A percentile compares a stretch with the other conserved stretches of the same genome.
phyloP scores from a whole-genome alignment of 768 basidiomycete genomes.

The Candolleomyces aberdarensis region DNA sequence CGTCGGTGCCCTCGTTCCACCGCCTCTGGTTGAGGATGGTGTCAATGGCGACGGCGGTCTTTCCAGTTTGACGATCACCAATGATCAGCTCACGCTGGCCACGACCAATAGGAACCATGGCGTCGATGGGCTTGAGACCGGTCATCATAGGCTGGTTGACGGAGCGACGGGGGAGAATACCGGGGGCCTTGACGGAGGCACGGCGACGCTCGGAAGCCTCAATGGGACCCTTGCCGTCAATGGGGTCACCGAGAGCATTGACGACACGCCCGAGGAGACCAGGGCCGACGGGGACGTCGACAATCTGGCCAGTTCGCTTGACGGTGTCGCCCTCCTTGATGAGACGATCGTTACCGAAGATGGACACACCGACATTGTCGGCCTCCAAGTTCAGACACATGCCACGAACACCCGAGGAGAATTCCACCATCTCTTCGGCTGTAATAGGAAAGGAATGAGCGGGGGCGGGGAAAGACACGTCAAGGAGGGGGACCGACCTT shows the following conservation, averaged over 20 bases:
- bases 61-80: constrained; percentile 99
- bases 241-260: constrained; percentile 99
- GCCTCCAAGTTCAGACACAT: constrained; percentile 99
- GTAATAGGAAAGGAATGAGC: constrained; percentile 22
- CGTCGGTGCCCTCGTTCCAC: constrained; percentile 98
- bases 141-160: constrained; percentile 99
- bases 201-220: constrained; percentile 90
- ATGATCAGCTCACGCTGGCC: constrained; percentile 99
- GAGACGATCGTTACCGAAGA: constrained; percentile 96
- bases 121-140: constrained; percentile 99
- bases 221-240: constrained; percentile 99
- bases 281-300: constrained; percentile 98
- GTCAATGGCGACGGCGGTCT: constrained; percentile 99
- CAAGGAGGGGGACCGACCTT: constrained; percentile 53
- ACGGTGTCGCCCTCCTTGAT: constrained; percentile 99
- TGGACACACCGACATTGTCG: constrained; percentile 99
- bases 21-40: constrained; percentile 99
- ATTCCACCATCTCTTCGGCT: constrained; percentile 99
- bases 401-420: constrained; percentile 99
- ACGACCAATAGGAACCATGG: constrained; percentile 99
- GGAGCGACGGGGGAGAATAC: constrained; percentile 98
- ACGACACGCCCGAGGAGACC: constrained; percentile 98
- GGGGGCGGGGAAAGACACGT: constrained; percentile 12
- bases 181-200: constrained; percentile 97
- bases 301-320: constrained; percentile 99